Evolutionary conservation across 176 grass and related monocot species (phyloP).

Genomic region (Urochloa ruziziensis): DNA sequence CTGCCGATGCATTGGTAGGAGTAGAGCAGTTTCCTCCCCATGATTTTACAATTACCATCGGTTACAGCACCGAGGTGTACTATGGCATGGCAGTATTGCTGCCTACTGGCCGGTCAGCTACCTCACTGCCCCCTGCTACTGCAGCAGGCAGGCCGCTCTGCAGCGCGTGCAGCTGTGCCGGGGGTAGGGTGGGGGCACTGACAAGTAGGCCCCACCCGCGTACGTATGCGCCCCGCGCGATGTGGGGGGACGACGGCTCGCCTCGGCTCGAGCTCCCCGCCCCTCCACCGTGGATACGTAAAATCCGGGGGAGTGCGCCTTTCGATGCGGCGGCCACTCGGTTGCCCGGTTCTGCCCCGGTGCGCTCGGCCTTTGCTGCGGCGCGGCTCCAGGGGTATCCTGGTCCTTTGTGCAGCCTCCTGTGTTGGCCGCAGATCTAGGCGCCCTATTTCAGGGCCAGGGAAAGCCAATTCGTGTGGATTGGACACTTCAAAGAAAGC

Average conservation of each 20-base stretch:
- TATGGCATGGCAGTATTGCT: neutral
- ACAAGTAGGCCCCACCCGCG: neutral
- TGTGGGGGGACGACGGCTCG: neutral
- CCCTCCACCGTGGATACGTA: constrained; percentile 27
- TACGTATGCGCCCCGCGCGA: neutral
- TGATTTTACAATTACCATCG: neutral
- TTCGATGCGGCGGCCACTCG: constrained; percentile 7
- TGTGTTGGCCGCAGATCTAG: constrained; percentile 35
- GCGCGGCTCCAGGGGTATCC: neutral
- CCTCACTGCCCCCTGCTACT: neutral
- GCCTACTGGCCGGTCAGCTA: constrained; percentile 1
- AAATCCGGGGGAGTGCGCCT: constrained; percentile 53
- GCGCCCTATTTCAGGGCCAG: constrained; percentile 41
- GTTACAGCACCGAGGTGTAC: neutral
- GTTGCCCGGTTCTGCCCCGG: constrained; percentile 24
- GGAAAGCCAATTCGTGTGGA: constrained; percentile 36
- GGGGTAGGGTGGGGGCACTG: neutral
- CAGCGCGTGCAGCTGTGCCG: neutral
- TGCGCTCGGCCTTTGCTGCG: too few relatives aligned
- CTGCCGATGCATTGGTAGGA: neutral
- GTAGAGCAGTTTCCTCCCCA: neutral
- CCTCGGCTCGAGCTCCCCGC: constrained; percentile 3
- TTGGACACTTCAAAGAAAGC: constrained; percentile 42
- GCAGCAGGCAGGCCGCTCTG: neutral
- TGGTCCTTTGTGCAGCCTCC: neutral